Conservation (phyloP, 1,284 basidiomycete species). For the Trichosporon ovoides region DNA sequence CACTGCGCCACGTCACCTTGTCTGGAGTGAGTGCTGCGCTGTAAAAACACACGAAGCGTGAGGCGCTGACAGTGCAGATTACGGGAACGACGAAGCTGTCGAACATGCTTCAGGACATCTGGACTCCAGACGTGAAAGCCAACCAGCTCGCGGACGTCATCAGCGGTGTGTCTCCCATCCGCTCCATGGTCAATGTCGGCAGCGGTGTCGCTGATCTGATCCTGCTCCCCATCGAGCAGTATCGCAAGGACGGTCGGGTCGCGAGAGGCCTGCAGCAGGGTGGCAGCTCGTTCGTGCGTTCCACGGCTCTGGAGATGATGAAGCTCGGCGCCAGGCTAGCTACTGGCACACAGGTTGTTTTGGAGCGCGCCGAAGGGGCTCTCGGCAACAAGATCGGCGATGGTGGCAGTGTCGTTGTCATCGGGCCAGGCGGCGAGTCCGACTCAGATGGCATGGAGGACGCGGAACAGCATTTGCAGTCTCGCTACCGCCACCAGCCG, state of each 20-base stretch:
- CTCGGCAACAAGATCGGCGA: slow-evolving; percentile 57
- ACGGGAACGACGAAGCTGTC: slow-evolving; percentile 83
- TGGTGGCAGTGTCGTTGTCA: slow-evolving; percentile 15
- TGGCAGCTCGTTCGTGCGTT: slow-evolving; percentile 83
- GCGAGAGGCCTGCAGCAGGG: slow-evolving; percentile 91
- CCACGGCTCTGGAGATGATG: slow-evolving; percentile 89
- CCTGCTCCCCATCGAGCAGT: slow-evolving; percentile 91
- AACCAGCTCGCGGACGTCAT: slow-evolving; percentile 96
- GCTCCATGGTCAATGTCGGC: slow-evolving; percentile 92
- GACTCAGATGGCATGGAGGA: slow-evolving; percentile 19
- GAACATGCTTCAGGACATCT: slow-evolving; percentile 87
- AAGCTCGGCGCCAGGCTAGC: slow-evolving; percentile 88
- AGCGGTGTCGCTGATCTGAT: slow-evolving; percentile 93
- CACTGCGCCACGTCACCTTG: slow-evolving; percentile 82
- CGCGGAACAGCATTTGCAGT: slow-evolving; percentile 55
- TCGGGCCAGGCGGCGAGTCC: not conserved
- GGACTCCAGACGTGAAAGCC: slow-evolving; percentile 98
- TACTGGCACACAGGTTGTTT: slow-evolving; percentile 92
- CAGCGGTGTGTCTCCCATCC: slow-evolving; percentile 91
- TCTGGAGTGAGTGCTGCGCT: slow-evolving; percentile 70
- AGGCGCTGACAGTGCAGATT: slow-evolving; percentile 57
- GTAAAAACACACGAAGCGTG: too few species aligned
- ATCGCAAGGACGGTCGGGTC: slow-evolving; percentile 91
- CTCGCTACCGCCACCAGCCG: slow-evolving; percentile 88
- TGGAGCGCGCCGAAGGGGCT: slow-evolving; percentile 91